Conservation (phyloP, 2,329 filamentous ascomycete species). For the Claviceps sp. region DNA sequence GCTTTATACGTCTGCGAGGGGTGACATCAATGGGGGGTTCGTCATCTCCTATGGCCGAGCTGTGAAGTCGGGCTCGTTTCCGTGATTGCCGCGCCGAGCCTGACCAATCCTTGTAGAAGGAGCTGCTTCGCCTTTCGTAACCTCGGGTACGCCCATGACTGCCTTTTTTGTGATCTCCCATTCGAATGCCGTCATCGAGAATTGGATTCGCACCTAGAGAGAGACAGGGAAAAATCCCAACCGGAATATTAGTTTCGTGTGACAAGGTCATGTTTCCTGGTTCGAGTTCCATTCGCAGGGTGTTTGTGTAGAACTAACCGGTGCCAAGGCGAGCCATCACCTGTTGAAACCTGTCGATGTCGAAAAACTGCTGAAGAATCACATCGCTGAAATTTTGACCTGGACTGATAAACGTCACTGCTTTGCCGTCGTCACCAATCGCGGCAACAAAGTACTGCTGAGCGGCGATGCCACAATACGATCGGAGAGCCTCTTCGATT, state of each 20-base stretch:
- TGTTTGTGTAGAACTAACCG: conserved; percentile 18
- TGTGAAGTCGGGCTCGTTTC: conserved; percentile 22
- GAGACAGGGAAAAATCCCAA: no score
- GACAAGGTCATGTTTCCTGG: not conserved
- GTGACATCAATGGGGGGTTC: conserved; percentile 25
- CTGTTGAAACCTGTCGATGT: conserved; percentile 27
- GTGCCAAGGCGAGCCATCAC: conserved; percentile 24
- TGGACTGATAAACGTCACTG: conserved; percentile 32
- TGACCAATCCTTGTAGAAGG: conserved; percentile 20
- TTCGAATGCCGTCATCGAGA: conserved; percentile 18
- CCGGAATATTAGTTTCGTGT: not conserved
- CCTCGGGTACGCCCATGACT: conserved; percentile 15
- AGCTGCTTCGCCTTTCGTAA: conserved; percentile 19
- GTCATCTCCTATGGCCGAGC: conserved; percentile 25
- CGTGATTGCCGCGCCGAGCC: conserved; percentile 14
- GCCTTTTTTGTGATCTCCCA: conserved; percentile 14
- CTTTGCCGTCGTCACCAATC: conserved; percentile 32
- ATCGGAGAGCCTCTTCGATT: conserved; percentile 37
- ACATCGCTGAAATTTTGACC: conserved; percentile 23
- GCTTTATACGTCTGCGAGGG: conserved; percentile 31
- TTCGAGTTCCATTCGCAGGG: not conserved
- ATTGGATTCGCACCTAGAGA: conserved; percentile 19
- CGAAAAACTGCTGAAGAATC: conserved; percentile 32
- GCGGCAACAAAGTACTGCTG: conserved; percentile 39
- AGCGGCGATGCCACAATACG: conserved; percentile 37